A percentile compares a stretch with the other conserved stretches of the same genome.
These are phyloP conservation scores for Botrytis fabae DNA, from an alignment of 2,329 filamentous ascomycete species.

Conservation along the genomic window DNA sequence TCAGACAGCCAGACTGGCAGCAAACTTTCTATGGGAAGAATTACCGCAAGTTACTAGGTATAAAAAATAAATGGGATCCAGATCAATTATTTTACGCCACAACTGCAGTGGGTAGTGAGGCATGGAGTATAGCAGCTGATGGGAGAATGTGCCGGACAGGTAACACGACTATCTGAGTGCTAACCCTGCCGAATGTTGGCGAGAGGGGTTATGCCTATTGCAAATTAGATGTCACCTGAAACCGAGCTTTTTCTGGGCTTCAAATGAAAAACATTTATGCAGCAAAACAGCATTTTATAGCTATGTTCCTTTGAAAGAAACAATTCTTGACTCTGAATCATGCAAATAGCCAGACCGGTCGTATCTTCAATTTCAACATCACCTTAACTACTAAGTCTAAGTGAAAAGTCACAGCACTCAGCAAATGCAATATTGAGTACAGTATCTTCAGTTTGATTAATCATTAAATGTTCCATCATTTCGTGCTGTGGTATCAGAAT, in stretches of 20 bases:
- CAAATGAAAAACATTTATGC: neutral
- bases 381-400: neutral
- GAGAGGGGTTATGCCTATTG: neutral
- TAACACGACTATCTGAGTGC: neutral
- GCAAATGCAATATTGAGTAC: neutral
- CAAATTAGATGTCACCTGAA: too few relatives aligned
- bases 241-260: too few relatives aligned
- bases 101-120: constrained; percentile 54
- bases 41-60: constrained; percentile 44
- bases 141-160: constrained; percentile 45
- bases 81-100: constrained; percentile 48
- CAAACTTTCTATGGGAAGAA: constrained; percentile 50
- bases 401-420: rapidly evolving
- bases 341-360: neutral
- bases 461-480: neutral
- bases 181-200: neutral
- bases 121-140: constrained; percentile 46
- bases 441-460: neutral
- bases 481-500: neutral
- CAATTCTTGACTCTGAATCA: neutral
- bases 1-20: constrained; percentile 47
- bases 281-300: neutral
- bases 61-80: constrained; percentile 55
- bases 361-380: neutral
- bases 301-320: neutral